Conservation (phyloP, 1,139 yeast genomes). For the Lodderomyces elongisporus region DNA sequence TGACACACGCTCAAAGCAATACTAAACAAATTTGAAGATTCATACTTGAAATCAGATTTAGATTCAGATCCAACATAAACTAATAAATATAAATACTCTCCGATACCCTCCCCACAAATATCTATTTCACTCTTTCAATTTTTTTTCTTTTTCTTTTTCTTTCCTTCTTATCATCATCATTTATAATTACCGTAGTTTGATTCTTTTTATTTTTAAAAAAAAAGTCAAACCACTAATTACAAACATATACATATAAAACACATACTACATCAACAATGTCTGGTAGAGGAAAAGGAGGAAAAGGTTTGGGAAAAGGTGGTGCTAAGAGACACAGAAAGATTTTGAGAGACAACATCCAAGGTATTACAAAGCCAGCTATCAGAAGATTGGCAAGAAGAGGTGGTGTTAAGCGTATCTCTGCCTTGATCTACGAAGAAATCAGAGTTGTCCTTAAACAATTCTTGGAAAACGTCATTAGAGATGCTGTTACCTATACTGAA, state of each 20-base stretch:
- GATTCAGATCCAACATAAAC: no score
- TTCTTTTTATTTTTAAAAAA: no score
- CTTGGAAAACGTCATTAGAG: conserved; percentile 96
- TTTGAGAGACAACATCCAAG: conserved; percentile 98
- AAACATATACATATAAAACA: no score
- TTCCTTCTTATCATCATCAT: conserved; percentile 1
- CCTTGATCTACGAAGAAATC: conserved; percentile 97
- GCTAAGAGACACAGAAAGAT: conserved; percentile 99
- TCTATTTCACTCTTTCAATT: background rate
- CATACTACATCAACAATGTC: conserved; percentile 55
- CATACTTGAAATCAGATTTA: no score
- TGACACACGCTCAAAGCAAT: no score
- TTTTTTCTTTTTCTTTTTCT: background rate
- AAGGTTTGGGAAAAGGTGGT: conserved; percentile 99
- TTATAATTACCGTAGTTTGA: background rate
- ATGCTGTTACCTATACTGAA: conserved; percentile 98
- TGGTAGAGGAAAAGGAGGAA: conserved; percentile 99
- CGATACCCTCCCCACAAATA: no score
- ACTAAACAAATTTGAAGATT: no score
- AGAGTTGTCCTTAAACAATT: conserved; percentile 94
- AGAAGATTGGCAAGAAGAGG: conserved; percentile 99
- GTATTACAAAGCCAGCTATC: conserved; percentile 99
- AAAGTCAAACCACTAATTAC: no score
- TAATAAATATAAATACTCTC: no score
- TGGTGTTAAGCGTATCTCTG: conserved; percentile 99